phyloP scores from a whole-genome alignment of 805 yeast species.

The Geotrichum ghanense region DNA sequence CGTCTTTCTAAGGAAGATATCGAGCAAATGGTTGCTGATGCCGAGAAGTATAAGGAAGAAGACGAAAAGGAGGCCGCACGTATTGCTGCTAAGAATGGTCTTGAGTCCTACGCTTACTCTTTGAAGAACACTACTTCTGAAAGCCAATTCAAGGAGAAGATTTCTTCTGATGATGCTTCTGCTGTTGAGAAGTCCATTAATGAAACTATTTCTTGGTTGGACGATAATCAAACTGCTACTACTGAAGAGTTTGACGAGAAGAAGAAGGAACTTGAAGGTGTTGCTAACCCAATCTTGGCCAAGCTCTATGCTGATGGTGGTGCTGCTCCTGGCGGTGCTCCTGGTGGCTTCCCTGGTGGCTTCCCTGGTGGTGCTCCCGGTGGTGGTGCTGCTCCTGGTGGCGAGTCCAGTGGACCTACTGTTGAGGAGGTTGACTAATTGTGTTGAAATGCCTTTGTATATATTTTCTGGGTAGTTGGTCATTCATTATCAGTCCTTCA shows the following conservation, averaged over 20 bases:
- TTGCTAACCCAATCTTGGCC: constrained; percentile 91
- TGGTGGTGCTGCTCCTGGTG: constrained; percentile 25
- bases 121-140: constrained; percentile 70
- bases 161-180: constrained; percentile 10
- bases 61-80: constrained; percentile 88
- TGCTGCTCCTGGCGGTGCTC: constrained; percentile 61
- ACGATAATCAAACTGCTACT: constrained; percentile 79
- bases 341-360: constrained; percentile 36
- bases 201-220: constrained; percentile 49
- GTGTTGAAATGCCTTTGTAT: too few relatives aligned
- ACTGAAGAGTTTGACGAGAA: constrained; percentile 81
- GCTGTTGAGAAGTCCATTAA: constrained; percentile 9
- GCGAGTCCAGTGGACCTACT: constrained; percentile 45
- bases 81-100: constrained; percentile 82
- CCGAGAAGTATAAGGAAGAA: constrained; percentile 91
- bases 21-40: constrained; percentile 93
- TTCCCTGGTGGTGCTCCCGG: constrained; percentile 43
- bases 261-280: constrained; percentile 87
- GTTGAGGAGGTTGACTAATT: constrained; percentile 32
- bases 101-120: constrained; percentile 88
- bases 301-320: constrained; percentile 82
- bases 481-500: too few relatives aligned
- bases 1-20: constrained; percentile 92
- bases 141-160: constrained; percentile 55
- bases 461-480: too few relatives aligned